These are phyloP conservation scores for Cichorium intybus DNA, from an alignment of 140 eudicot genomes.

Conservation along the genomic window DNA sequence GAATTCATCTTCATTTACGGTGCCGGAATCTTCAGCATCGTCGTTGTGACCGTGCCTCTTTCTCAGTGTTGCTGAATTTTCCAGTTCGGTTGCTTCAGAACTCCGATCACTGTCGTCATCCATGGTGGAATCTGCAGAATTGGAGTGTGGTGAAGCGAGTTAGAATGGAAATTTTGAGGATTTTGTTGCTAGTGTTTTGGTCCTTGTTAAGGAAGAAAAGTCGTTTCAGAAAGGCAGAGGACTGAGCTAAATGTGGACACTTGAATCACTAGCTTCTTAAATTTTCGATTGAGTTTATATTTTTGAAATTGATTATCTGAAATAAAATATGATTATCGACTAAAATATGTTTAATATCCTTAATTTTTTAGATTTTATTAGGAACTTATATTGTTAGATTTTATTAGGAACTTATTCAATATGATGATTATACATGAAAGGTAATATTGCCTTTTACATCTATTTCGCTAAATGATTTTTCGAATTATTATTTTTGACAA, in stretches of 20 bases:
- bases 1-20: slow-evolving; percentile 17
- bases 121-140: slow-evolving; percentile 24
- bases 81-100: slow-evolving; percentile 35
- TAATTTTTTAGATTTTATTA: too few relatives aligned
- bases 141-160: background rate
- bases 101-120: slow-evolving; percentile 40
- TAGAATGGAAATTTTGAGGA: background rate
- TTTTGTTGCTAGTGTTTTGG: slow-evolving; percentile 4
- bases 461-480: too few relatives aligned
- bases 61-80: slow-evolving; percentile 8
- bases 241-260: slow-evolving; percentile 1
- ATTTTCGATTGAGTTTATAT: background rate
- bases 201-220: slow-evolving; percentile 20
- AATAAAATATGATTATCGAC: too few relatives aligned
- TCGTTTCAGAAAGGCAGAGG: slow-evolving; percentile 5
- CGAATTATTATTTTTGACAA: too few relatives aligned
- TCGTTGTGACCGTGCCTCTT: slow-evolving; percentile 8
- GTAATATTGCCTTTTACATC: too few relatives aligned
- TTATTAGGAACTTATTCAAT: too few relatives aligned
- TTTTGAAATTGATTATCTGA: background rate
- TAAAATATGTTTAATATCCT: too few relatives aligned
- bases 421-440: too few relatives aligned
- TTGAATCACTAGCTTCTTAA: background rate
- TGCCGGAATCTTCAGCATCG: slow-evolving; percentile 22
- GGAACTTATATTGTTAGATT: too few relatives aligned